A percentile compares a stretch with the other conserved stretches of the same genome.
Evolutionary conservation across 257 asterid genomes (phyloP).

Genomic region (Solanum tacnaense): DNA sequence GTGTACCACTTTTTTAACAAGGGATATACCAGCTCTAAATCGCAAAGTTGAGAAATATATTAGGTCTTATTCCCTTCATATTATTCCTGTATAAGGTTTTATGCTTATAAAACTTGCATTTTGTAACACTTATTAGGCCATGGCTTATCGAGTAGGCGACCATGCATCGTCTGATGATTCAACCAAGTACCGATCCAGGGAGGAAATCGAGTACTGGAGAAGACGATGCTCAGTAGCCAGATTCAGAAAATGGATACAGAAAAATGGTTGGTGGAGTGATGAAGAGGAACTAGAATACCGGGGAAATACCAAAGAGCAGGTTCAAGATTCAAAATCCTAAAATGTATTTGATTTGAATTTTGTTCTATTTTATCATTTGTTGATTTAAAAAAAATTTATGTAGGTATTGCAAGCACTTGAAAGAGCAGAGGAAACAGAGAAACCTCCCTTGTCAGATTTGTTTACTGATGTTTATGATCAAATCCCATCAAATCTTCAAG

Average conservation of each 20-base stretch:
- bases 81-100: not conserved
- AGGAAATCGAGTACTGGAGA: slow-evolving; percentile 73
- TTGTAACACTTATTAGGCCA: slow-evolving; percentile 27
- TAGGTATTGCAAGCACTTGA: slow-evolving; percentile 65
- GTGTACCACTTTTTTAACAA: no score
- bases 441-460: slow-evolving; percentile 40
- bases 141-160: slow-evolving; percentile 77
- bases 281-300: slow-evolving; percentile 51
- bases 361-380: not conserved
- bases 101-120: not conserved
- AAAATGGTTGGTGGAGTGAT: slow-evolving; percentile 74
- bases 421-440: slow-evolving; percentile 50
- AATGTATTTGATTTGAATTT: not conserved
- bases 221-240: slow-evolving; percentile 41
- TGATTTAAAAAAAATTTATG: no score
- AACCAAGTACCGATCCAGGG: slow-evolving; percentile 58
- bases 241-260: slow-evolving; percentile 70
- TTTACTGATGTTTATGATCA: slow-evolving; percentile 65
- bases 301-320: slow-evolving; percentile 48
- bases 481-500: slow-evolving; percentile 46
- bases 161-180: slow-evolving; percentile 91
- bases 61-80: no score
- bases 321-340: not conserved
- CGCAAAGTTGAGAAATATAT: no score
- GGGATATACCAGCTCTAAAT: no score